Conservation (phyloP, 345 rosid genomes). For the Eutrema japonicum region DNA sequence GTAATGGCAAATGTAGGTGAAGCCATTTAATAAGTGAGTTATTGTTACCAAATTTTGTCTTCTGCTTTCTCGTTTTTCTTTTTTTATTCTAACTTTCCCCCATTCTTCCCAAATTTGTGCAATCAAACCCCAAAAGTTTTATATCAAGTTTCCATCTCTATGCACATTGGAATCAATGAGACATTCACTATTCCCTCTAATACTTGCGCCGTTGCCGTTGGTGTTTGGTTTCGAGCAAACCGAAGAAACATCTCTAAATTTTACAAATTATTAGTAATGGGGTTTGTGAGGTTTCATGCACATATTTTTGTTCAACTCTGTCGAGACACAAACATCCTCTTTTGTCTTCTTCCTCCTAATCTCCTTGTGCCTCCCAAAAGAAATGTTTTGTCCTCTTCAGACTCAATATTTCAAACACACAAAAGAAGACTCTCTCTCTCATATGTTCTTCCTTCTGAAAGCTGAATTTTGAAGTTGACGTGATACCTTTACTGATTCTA, state of each 20-base stretch:
- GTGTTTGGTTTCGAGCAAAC: constrained; percentile 42
- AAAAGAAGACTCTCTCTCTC: constrained; percentile 13
- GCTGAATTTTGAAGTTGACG: constrained; percentile 29
- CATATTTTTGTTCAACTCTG: constrained; percentile 18
- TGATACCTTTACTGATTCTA: constrained; percentile 19
- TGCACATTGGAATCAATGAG: constrained; percentile 34
- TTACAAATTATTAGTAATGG: constrained; percentile 12
- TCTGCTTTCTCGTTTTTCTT: constrained; percentile 27
- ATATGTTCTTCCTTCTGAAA: background rate
- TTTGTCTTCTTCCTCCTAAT: constrained; percentile 44
- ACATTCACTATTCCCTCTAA: constrained; percentile 32
- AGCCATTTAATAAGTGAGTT: constrained; percentile 39
- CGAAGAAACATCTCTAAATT: constrained; percentile 32
- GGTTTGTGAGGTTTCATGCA: constrained; percentile 38
- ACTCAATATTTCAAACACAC: constrained; percentile 19
- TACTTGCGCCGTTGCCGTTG: constrained; percentile 43
- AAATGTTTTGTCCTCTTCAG: constrained; percentile 37
- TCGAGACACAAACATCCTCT: constrained; percentile 39
- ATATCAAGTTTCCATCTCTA: constrained; percentile 26
- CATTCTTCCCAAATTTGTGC: constrained; percentile 32
- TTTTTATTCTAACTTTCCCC: constrained; percentile 6
- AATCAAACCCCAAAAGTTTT: constrained; percentile 41
- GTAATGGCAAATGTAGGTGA: constrained; percentile 46
- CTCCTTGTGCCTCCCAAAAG: constrained; percentile 21
- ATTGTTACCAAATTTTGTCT: constrained; percentile 43